Evolutionary conservation across 2,329 filamentous ascomycete species (phyloP), one percentile per base, ranked within the genome.

Genomic region (Xylariales sp.): DNA sequence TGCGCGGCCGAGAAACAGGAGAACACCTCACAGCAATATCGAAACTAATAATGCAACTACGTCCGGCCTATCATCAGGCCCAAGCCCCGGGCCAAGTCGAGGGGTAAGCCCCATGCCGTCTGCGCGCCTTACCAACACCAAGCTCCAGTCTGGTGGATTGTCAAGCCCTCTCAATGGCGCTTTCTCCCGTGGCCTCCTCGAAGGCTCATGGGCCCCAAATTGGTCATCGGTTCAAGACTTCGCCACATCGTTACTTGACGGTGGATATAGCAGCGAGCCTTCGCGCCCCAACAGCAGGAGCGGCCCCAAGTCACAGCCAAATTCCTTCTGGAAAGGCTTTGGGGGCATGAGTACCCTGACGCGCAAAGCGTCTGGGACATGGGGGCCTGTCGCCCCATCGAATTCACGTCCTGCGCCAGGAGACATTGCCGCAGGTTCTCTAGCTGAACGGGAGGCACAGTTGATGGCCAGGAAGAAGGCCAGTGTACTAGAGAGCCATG

Each of bases 401-500:
- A 76, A 77, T 63, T 59, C 74, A 39, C 78, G 78, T 46, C 82
- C 83, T 1, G 77, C 77, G 5, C 75, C 83, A 32, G 77, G 81
- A 45, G 84, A 86, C 62, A 85, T 89, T 57, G 87, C 84, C 0
- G 82, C 83, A 12, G 88, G 87, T 8, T 86, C 85, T 48, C 76
- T 83, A 32, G 83, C 81, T 3, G 82, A 87, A 65, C 83, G 87
- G 63, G 84, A 89, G 43, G 82, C 85, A 9, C 83, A 83, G 34
- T 77, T 90, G 57, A 87, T 82, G 71, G 85, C 86, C 18, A 85
- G 84, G 65, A 86, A 84, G 74, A 89, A 82, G 49, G 87, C 86
- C 30, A 88, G 86, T 70, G 82, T 90, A 3, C 75, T 91, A 50
- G 87, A 91, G 75, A 89, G 86, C 62, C 84, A 89, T 62, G 85